Percentiles rank a stretch among this genome's conserved stretches.
Evolutionary conservation across 257 asterid species (phyloP).

Genomic region (Misopates orontium): DNA sequence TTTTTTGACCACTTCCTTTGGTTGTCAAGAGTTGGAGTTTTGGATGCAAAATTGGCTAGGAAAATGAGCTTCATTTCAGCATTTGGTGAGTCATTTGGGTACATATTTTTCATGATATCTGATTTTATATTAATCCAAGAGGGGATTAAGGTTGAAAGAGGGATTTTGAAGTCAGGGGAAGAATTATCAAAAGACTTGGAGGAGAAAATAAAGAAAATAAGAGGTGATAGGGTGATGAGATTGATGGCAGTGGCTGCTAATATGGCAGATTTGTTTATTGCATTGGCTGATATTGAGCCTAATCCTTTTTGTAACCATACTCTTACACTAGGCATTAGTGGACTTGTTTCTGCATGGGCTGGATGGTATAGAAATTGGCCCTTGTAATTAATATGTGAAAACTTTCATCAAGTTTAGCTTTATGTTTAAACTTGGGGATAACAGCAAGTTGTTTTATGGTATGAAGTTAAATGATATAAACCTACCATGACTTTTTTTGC

Average conservation of each 20-base stretch:
- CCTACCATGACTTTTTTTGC: no score
- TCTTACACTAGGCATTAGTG: conserved; percentile 83
- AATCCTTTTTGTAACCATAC: conserved; percentile 86
- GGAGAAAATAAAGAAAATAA: conserved; percentile 46
- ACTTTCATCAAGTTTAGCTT: neutral
- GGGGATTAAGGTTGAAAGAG: conserved; percentile 60
- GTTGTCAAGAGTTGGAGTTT: conserved; percentile 74
- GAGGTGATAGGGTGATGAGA: conserved; percentile 80
- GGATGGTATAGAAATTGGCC: conserved; percentile 99
- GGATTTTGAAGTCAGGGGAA: conserved; percentile 28
- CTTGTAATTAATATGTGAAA: neutral
- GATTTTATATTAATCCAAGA: conserved; percentile 60
- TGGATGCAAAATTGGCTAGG: conserved; percentile 55
- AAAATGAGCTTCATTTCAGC: conserved; percentile 86
- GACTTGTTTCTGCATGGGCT: conserved; percentile 97
- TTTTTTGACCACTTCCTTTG: conserved; percentile 90
- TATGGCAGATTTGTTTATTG: conserved; percentile 79
- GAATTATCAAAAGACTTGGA: conserved; percentile 25
- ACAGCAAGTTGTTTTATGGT: no score
- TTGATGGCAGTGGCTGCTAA: conserved; percentile 89
- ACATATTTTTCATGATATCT: conserved; percentile 59
- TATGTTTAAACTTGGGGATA: neutral
- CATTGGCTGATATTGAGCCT: conserved; percentile 84
- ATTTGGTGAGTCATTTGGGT: conserved; percentile 87
- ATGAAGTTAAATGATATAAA: no score